Percentiles rank a stretch among this genome's conserved stretches.
These are phyloP conservation scores for Glycine tomentella DNA, from an alignment of 306 rosid species.

Conservation along the genomic window DNA sequence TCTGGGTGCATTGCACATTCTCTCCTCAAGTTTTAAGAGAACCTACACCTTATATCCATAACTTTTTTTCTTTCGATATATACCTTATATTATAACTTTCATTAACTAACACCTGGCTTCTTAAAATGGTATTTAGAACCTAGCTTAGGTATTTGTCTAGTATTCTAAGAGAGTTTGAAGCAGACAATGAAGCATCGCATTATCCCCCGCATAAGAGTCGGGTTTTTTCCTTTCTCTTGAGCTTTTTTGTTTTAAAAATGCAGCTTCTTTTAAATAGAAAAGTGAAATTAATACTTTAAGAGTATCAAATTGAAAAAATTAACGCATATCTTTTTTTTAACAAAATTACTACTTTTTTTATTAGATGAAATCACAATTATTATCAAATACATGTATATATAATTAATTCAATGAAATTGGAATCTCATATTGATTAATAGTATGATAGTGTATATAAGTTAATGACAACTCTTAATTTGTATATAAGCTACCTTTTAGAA, in stretches of 20 bases:
- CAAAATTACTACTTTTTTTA: not conserved
- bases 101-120: constrained; percentile 28
- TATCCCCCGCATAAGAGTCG: not conserved
- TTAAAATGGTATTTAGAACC: constrained; percentile 54
- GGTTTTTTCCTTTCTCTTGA: not conserved
- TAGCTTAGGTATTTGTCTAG: constrained; percentile 43
- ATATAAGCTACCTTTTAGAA: no score
- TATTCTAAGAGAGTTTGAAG: constrained; percentile 6
- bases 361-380: not conserved
- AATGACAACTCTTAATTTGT: no score
- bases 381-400: not conserved
- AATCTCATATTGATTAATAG: no score
- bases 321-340: not conserved
- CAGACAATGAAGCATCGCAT: constrained; percentile 16
- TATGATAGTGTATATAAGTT: no score
- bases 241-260: not conserved
- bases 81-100: constrained; percentile 8
- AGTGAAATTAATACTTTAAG: not conserved
- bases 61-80: no score
- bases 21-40: constrained; percentile 41
- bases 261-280: not conserved
- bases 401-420: no score
- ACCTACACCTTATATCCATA: constrained; percentile 31
- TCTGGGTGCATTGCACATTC: constrained; percentile 50
- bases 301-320: not conserved